Evolutionary conservation across 768 basidiomycete species (phyloP).

Genomic region (Leucosporidium scottii): DNA sequence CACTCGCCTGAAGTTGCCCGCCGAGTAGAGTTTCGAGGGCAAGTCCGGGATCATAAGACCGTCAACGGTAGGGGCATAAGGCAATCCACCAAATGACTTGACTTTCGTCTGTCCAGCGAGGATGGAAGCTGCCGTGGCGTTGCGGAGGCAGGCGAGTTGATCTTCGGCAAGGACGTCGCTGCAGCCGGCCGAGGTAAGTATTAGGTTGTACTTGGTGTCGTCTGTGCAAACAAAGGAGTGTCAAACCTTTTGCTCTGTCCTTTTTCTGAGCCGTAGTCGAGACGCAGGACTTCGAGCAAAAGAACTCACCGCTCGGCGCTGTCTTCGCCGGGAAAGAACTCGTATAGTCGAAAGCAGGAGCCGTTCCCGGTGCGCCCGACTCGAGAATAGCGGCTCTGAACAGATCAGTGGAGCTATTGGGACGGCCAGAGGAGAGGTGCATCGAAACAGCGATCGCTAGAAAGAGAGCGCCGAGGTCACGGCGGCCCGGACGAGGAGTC

Average conservation of each 20-base stretch:
- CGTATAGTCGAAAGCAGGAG: slow-evolving; percentile 3
- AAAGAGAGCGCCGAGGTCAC: too few species aligned
- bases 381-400: not conserved
- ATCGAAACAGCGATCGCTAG: too few species aligned
- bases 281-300: too few species aligned
- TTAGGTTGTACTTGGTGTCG: not conserved
- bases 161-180: not conserved
- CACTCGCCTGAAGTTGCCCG: not conserved
- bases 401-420: not conserved
- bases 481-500: too few species aligned
- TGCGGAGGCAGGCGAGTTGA: not conserved
- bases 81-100: not conserved
- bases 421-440: too few species aligned
- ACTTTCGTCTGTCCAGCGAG: not conserved
- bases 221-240: too few species aligned
- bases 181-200: not conserved
- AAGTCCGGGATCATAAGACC: not conserved
- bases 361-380: not conserved
- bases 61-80: slow-evolving; percentile 1
- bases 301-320: not conserved
- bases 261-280: too few species aligned
- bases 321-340: not conserved
- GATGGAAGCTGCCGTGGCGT: not conserved
- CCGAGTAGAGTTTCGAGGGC: not conserved
- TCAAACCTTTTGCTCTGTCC: too few species aligned